A percentile compares a stretch with the other conserved stretches of the same genome.
Conservation (phyloP, 2,329 filamentous ascomycete genomes). For the Keithomyces neogunnii region DNA sequence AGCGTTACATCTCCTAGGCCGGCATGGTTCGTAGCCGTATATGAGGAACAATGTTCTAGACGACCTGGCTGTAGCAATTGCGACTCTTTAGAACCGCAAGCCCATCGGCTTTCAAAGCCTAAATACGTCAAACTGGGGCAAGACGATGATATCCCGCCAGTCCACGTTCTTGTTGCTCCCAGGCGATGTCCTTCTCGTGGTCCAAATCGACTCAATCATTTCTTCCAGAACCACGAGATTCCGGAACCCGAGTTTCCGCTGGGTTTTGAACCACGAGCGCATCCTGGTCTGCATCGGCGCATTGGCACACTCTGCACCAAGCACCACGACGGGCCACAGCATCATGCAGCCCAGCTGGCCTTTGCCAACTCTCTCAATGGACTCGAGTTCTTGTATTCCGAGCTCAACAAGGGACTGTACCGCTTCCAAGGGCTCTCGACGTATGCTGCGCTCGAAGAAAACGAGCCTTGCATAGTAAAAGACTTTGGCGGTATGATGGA, state of each 20-base stretch:
- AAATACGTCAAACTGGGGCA: conserved; percentile 24
- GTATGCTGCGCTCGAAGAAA: conserved; percentile 24
- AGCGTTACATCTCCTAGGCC: no score
- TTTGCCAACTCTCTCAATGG: conserved; percentile 18
- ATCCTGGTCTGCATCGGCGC: conserved; percentile 19
- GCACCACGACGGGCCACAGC: conserved; percentile 26
- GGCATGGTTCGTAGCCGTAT: no score
- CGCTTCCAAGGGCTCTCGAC: conserved; percentile 12
- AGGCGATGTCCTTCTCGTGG: conserved; percentile 8
- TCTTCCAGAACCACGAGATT: conserved; percentile 23
- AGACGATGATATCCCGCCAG: conserved; percentile 24
- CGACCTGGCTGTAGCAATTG: no score
- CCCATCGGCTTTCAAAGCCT: conserved; percentile 3
- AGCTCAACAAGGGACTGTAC: conserved; percentile 23
- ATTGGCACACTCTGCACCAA: conserved; percentile 24
- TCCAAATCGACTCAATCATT: conserved; percentile 23
- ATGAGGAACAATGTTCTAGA: no score
- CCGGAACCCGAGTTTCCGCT: conserved; percentile 24
- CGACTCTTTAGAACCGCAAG: neutral
- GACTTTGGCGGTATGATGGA: conserved; percentile 16
- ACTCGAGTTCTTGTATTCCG: conserved; percentile 22
- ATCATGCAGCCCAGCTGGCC: conserved; percentile 23
- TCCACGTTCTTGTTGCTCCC: conserved; percentile 13
- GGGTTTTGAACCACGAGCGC: conserved; percentile 20
- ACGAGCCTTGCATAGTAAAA: conserved; percentile 27